Conservation (phyloP, 2,329 filamentous ascomycete species). For the Ophiostoma sp. region DNA sequence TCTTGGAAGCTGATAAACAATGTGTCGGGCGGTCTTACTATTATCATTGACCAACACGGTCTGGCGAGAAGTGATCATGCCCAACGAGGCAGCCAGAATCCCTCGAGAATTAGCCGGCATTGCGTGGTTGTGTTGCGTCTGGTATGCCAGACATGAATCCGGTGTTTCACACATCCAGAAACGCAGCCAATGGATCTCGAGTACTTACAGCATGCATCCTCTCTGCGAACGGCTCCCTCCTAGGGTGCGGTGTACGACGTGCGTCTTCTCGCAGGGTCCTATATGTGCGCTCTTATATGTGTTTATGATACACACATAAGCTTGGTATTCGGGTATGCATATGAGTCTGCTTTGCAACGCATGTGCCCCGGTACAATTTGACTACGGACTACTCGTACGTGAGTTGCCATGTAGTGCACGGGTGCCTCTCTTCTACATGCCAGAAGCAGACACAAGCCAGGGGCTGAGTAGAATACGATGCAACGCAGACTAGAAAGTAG, state of each 20-base stretch:
- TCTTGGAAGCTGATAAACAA: not conserved
- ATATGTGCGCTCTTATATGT: not conserved
- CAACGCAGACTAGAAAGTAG: too few species aligned
- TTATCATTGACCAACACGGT: too few species aligned
- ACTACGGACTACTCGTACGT: not conserved
- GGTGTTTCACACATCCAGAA: not conserved
- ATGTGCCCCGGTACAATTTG: not conserved
- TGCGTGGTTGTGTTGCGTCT: not conserved
- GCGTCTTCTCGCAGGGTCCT: too few species aligned
- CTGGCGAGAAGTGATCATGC: not conserved
- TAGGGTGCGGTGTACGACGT: too few species aligned
- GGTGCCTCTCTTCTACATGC: too few species aligned
- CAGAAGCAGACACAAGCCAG: too few species aligned
- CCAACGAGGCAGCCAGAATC: not conserved
- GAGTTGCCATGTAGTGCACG: not conserved
- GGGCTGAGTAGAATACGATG: too few species aligned
- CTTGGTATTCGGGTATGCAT: slow-evolving; percentile 7
- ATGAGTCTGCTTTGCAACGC: not conserved
- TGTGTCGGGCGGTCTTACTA: not conserved
- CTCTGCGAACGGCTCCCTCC: too few species aligned
- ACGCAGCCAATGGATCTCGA: not conserved
- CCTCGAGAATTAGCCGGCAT: not conserved
- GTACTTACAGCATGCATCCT: not conserved
- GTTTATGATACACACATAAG: not conserved
- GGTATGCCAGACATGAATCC: not conserved